A percentile compares a stretch with the other conserved stretches of the same genome.
Conservation (phyloP, 164 flowering plant genomes). For the Santalum album region DNA sequence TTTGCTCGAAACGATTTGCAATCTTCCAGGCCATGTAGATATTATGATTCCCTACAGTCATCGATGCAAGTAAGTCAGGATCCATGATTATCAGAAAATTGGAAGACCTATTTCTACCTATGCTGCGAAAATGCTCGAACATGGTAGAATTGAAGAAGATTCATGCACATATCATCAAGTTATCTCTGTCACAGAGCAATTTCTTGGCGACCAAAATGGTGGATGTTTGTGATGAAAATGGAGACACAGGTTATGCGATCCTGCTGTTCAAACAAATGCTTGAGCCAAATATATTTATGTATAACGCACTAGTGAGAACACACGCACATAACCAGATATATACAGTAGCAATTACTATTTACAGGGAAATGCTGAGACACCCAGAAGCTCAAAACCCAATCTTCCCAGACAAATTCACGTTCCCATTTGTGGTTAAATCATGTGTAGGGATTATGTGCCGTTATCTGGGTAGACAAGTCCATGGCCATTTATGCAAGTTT, state of each 20-base stretch:
- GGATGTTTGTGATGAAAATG: slow-evolving; percentile 33
- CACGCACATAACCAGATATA: slow-evolving; percentile 32
- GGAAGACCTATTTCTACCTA: slow-evolving; percentile 45
- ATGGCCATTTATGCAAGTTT: slow-evolving; percentile 45
- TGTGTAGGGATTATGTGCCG: slow-evolving; percentile 32
- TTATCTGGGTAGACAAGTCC: slow-evolving; percentile 50
- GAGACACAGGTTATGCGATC: slow-evolving; percentile 32
- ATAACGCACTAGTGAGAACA: slow-evolving; percentile 55
- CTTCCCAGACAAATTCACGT: slow-evolving; percentile 55
- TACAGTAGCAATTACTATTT: slow-evolving; percentile 17
- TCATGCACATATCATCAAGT: slow-evolving; percentile 46
- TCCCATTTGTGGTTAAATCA: slow-evolving; percentile 53
- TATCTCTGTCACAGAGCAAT: slow-evolving; percentile 51
- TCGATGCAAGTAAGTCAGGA: too few species aligned
- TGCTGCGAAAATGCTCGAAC: slow-evolving; percentile 32
- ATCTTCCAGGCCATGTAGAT: too few species aligned
- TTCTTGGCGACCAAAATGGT: slow-evolving; percentile 68
- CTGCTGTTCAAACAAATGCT: slow-evolving; percentile 39
- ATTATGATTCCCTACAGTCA: too few species aligned
- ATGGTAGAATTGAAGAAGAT: slow-evolving; percentile 37
- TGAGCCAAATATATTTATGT: slow-evolving; percentile 55
- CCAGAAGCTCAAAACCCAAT: slow-evolving; percentile 12
- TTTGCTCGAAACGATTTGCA: too few species aligned
- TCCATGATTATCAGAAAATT: slow-evolving; percentile 24
- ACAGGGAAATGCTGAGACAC: slow-evolving; percentile 34